Conservation (phyloP, 352 stramenopile species). For the Globisporangium splendens region DNA sequence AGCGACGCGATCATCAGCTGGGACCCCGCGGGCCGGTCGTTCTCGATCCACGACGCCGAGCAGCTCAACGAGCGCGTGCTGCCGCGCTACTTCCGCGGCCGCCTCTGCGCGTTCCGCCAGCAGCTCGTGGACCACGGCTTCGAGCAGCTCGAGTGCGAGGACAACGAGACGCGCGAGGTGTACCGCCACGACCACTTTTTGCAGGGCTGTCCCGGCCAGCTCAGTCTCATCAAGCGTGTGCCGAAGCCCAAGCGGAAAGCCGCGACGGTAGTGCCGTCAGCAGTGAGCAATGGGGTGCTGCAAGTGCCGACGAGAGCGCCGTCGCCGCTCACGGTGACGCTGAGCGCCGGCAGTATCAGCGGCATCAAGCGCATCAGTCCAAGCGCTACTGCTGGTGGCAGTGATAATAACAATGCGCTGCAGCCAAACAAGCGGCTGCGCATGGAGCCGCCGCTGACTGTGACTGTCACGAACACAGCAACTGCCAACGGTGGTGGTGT, state of each 20-base stretch:
- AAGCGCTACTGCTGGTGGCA: not conserved
- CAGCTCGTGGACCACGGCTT: slow-evolving; percentile 78
- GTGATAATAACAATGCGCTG: not conserved
- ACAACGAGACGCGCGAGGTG: slow-evolving; percentile 43
- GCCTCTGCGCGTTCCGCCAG: slow-evolving; percentile 69
- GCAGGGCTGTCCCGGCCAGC: slow-evolving; percentile 36
- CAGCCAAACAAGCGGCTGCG: slow-evolving; percentile 17
- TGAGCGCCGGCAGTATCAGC: slow-evolving; percentile 18
- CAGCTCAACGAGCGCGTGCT: slow-evolving; percentile 55
- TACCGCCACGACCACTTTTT: slow-evolving; percentile 61
- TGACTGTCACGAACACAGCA: slow-evolving; percentile 3
- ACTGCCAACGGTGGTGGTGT: slow-evolving; percentile 4
- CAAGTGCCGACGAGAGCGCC: not conserved
- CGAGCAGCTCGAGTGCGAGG: slow-evolving; percentile 52
- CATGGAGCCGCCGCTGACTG: slow-evolving; percentile 1
- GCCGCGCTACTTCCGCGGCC: slow-evolving; percentile 64
- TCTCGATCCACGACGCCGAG: slow-evolving; percentile 65
- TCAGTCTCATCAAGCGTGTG: slow-evolving; percentile 56
- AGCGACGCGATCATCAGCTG: slow-evolving; percentile 55
- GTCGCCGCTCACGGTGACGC: slow-evolving; percentile 43
- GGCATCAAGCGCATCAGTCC: slow-evolving; percentile 21
- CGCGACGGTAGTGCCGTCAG: slow-evolving; percentile 3
- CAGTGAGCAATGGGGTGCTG: slow-evolving; percentile 10
- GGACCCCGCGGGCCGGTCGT: slow-evolving; percentile 49
- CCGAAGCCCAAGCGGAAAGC: slow-evolving; percentile 15